phyloP scores from a whole-genome alignment of 805 yeast genomes.

The Candida nanaspora region DNA sequence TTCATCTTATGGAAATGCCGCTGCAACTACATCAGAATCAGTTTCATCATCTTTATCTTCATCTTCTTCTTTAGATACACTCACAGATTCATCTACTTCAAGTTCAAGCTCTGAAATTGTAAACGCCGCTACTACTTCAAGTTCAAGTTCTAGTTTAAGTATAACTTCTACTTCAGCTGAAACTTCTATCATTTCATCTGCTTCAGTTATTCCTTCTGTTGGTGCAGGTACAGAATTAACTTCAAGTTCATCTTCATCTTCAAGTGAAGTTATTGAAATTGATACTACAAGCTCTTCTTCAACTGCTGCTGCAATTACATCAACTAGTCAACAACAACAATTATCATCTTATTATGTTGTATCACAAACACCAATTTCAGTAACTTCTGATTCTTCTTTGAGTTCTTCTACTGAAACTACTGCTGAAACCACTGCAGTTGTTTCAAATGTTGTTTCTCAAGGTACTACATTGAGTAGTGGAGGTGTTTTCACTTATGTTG shows the following conservation, averaged over 20 bases:
- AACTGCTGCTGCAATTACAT: neutral
- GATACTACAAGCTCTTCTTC: neutral
- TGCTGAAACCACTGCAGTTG: neutral
- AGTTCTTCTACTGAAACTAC: too few relatives aligned
- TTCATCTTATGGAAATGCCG: neutral
- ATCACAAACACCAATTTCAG: too few relatives aligned
- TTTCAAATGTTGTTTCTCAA: neutral
- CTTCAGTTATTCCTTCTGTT: neutral
- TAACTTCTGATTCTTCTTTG: too few relatives aligned
- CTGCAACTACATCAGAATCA: neutral
- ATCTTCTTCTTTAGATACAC: neutral
- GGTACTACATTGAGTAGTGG: neutral
- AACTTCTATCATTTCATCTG: neutral
- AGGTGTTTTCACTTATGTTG: neutral
- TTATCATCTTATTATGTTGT: too few relatives aligned
- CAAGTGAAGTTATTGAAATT: too few relatives aligned
- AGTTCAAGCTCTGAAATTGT: too few relatives aligned
- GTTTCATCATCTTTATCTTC: neutral
- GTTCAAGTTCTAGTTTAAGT: neutral
- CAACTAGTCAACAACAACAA: too few relatives aligned
- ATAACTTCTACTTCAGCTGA: neutral
- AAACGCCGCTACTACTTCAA: neutral
- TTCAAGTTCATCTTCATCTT: constrained; percentile 1
- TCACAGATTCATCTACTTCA: neutral
- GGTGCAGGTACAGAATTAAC: too few relatives aligned